Conservation (phyloP, 169 alveolate genomes). For the Eimeria acervulina region DNA sequence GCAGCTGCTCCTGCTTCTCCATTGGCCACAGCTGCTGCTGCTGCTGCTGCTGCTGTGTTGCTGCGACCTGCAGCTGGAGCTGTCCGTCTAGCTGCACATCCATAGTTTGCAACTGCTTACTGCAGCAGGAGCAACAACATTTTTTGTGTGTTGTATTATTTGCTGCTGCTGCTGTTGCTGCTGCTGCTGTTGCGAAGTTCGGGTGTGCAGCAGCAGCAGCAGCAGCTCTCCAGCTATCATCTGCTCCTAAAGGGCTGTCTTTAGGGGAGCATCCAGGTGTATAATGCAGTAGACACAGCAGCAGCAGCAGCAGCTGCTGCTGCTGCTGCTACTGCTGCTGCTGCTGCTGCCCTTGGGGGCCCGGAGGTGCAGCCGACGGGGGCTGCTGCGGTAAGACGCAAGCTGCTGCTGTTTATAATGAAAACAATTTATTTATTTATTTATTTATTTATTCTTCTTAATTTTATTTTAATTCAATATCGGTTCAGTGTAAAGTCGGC, state of each 20-base stretch:
- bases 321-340: neutral
- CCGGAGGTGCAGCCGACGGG: constrained; percentile 33
- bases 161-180: too few species aligned
- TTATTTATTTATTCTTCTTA: neutral
- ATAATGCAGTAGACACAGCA: too few species aligned
- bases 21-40: neutral
- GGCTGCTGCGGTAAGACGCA: constrained; percentile 2
- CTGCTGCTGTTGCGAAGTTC: too few species aligned
- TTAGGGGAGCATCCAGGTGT: neutral
- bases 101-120: too few species aligned
- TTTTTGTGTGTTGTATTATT: too few species aligned
- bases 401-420: neutral
- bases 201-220: neutral
- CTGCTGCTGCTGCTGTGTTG: constrained; percentile 31
- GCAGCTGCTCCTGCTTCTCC: too few species aligned
- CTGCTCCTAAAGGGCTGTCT: neutral
- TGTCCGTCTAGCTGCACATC: too few species aligned
- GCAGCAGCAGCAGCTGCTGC: constrained; percentile 23
- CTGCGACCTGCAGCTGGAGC: neutral
- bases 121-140: too few species aligned
- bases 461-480: too few species aligned
- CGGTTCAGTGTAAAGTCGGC: too few species aligned
- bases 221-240: neutral
- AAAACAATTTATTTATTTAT: neutral
- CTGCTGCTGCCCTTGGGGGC: neutral